These are phyloP conservation scores for Hexamita inflata DNA, from an alignment of 208 protist species.

Conservation along the genomic window DNA sequence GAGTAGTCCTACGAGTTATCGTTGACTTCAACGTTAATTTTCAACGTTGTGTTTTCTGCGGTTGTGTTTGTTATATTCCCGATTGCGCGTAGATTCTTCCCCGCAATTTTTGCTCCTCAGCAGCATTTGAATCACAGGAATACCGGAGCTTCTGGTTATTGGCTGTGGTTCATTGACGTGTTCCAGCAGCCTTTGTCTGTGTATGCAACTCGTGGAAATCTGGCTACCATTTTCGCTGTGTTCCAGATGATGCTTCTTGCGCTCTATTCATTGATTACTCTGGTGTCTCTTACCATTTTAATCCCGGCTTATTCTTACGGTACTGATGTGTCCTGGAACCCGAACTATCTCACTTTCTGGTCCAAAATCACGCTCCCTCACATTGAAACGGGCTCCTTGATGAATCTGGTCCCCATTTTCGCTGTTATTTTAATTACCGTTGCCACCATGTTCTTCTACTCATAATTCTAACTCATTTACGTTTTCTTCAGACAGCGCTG, in stretches of 20 bases:
- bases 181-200: neutral
- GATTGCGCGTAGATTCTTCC: too few species aligned
- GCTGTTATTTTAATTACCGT: neutral
- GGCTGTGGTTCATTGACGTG: too few species aligned
- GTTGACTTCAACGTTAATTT: too few species aligned
- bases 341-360: neutral
- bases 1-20: too few species aligned
- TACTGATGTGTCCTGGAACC: neutral
- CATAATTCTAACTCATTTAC: neutral
- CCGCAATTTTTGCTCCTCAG: too few species aligned
- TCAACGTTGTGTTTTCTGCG: too few species aligned
- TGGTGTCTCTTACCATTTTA: neutral
- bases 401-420: neutral
- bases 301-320: neutral
- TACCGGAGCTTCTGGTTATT: too few species aligned
- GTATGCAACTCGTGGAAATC: neutral
- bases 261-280: neutral
- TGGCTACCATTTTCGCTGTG: neutral
- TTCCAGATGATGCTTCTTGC: neutral
- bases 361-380: neutral
- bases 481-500: neutral
- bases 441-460: neutral
- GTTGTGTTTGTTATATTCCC: too few species aligned
- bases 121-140: too few species aligned
- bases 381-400: neutral